Base-by-base conservation (phyloP, 805 yeast genomes). In the Metschnikowia kofuensis region DNA sequence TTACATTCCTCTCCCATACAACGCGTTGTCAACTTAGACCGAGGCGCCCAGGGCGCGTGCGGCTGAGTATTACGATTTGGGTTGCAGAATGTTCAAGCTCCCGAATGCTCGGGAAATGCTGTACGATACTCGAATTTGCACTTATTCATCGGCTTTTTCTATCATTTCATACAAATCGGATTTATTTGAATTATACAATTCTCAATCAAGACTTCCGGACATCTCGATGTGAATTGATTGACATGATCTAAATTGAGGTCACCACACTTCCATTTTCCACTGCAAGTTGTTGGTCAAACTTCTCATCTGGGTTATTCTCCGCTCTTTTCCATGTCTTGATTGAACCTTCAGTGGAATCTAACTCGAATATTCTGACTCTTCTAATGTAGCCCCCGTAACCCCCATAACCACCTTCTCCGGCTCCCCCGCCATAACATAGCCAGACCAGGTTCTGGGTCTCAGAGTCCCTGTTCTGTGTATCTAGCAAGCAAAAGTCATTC, bases 401-500 rank as follows among this genome's bases (percentile, higher is more conserved):
- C 8, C 86, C 97, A 63, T 94, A 94, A 0, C 97, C 98, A 36
- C 98, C 99, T 68, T 89, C 95, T 13, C 98, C 99, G 6, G 80
- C 77, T 1, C 84, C 95, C 27, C 99, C 99, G 4, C 96, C 99
- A 62, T 89, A 90, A 61, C 99, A 94, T 32, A 94, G 69, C 96
- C 96, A 89, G 31, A 85, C 67, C 48, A 69, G 68, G 58, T 74
- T 65, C 34, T 63, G 60, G 5, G 52, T 38, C n/a, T 56, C 56
- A 7, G 57, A 50, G n/a, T 69, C 63, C 38, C 62, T 55, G 26
- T 38, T 38, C 32, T 53, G 54, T 21, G 71, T 64, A 55, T 87
- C 86, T 44, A 75, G 67, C 50, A 88, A 67, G 67, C 99, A 94
- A 64, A 79, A 94, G 62, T 94, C 98, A 66, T 94, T 94, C 58